Conservation (phyloP, 2,329 filamentous ascomycete genomes). For the Stagonosporopsis chrysanthemi region DNA sequence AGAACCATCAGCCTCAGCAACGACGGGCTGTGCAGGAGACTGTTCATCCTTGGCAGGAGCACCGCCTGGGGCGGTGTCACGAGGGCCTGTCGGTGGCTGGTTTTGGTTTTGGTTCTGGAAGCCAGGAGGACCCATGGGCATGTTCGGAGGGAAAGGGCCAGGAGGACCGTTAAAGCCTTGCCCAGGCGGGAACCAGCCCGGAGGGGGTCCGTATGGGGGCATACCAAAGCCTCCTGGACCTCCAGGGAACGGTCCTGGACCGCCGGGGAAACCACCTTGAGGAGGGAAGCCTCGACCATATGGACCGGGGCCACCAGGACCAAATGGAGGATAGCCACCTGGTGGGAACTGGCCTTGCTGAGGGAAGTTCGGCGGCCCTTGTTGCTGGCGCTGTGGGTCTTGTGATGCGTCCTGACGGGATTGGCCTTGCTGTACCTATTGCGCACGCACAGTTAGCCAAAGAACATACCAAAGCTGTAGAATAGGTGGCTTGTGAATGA, state of each 20-base stretch:
- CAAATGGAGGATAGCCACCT: slow-evolving; percentile 51
- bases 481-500: slow-evolving; percentile 17
- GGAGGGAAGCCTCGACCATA: slow-evolving; percentile 57
- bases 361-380: slow-evolving; percentile 50
- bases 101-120: slow-evolving; percentile 42
- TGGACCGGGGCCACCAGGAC: slow-evolving; percentile 49
- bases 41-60: slow-evolving; percentile 40
- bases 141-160: slow-evolving; percentile 68
- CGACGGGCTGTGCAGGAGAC: slow-evolving; percentile 39
- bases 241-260: slow-evolving; percentile 57
- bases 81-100: slow-evolving; percentile 49
- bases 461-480: slow-evolving; percentile 7
- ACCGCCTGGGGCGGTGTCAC: slow-evolving; percentile 43
- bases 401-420: slow-evolving; percentile 32
- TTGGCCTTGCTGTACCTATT: slow-evolving; percentile 43
- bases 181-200: slow-evolving; percentile 78
- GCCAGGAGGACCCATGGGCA: slow-evolving; percentile 65
- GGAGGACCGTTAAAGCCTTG: slow-evolving; percentile 77
- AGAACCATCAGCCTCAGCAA: slow-evolving; percentile 56
- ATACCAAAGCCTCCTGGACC: slow-evolving; percentile 68
- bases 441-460: slow-evolving; percentile 37
- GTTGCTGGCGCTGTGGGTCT: slow-evolving; percentile 40
- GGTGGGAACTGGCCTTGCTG: slow-evolving; percentile 53
- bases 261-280: slow-evolving; percentile 55
- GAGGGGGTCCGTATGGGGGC: slow-evolving; percentile 74